Base-by-base conservation (phyloP, 306 rosid species). In the Vigna radiata region DNA sequence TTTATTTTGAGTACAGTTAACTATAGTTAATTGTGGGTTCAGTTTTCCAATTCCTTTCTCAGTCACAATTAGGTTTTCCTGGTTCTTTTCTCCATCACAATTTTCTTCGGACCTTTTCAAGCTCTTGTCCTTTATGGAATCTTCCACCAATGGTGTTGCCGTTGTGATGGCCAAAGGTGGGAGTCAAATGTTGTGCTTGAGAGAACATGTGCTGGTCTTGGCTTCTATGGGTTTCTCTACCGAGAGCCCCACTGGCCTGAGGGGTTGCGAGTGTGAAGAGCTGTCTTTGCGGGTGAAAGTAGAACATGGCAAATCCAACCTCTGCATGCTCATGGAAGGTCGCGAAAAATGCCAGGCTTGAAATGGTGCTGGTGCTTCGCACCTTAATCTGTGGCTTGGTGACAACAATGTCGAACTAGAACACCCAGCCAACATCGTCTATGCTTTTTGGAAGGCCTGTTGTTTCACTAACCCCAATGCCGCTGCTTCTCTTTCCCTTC, bases 391-490 rank as follows among this genome's bases (percentile, higher is more conserved):
- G 81, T 96, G 97, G 86, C 97, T 93, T 19, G 98, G 99, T 81
- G 98, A 96, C 89, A 91, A 87, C 94, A 93, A 86, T 88, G 98
- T 84, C 71, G 97, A 89, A 85, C 99, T 91, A 85, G 99, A 96
- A 79, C 98, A 96, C 93, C 99, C 98, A 76, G 98, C 99, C 99
- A 96, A 96, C 99, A 96, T 96, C 82, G 87, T 93, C 90, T 95
- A 85, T 17, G 65, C 64, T 65, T 81, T 69, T 75, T 48, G 41
- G 36, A 36, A 37, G 72, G 33, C 68, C 77, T 59, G 68, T 71
- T 48, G 53, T 23, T 49, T 84, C 91, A 66, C 92, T 89, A 89
- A 75, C 80, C 83, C 93, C 73, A 87, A 55, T 82, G 85, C 69
- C n/a, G n/a, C n/a, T 73, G 74, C 70, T 78, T 47, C 66, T 70